Conservation (phyloP, 331 rosid species). For the Quercus lobata region DNA sequence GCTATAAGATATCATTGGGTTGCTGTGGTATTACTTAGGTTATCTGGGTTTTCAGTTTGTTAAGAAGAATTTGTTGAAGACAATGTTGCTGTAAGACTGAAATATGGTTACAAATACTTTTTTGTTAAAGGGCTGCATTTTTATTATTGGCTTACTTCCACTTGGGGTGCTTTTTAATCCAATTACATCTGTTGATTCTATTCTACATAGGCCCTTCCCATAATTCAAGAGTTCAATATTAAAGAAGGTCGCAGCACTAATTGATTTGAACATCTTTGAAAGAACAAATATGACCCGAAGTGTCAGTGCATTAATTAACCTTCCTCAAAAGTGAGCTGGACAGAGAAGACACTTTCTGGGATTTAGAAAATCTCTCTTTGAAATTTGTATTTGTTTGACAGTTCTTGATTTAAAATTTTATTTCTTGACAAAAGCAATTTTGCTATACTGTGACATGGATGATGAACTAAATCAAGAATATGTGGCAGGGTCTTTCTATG, state of each 20-base stretch:
- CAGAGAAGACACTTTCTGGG: not conserved
- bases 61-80: not conserved
- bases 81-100: not conserved
- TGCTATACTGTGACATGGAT: not conserved
- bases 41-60: not conserved
- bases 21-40: not conserved
- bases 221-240: not conserved
- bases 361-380: not conserved
- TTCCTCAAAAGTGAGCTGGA: no score
- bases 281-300: not conserved
- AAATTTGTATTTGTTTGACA: not conserved
- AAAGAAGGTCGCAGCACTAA: not conserved
- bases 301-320: no score
- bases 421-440: not conserved
- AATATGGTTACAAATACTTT: not conserved
- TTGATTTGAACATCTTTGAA: not conserved
- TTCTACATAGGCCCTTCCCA: not conserved
- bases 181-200: not conserved
- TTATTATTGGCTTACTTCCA: not conserved
- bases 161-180: not conserved
- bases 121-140: not conserved
- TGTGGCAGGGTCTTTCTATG: no score
- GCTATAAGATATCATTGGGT: not conserved
- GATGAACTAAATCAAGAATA: slow-evolving; percentile 1
- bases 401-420: not conserved